Percentiles rank a stretch among this genome's conserved stretches.
These are phyloP conservation scores for Aspergillus pseudotamarii DNA, from an alignment of 2,329 filamentous ascomycete species.

Conservation along the genomic window DNA sequence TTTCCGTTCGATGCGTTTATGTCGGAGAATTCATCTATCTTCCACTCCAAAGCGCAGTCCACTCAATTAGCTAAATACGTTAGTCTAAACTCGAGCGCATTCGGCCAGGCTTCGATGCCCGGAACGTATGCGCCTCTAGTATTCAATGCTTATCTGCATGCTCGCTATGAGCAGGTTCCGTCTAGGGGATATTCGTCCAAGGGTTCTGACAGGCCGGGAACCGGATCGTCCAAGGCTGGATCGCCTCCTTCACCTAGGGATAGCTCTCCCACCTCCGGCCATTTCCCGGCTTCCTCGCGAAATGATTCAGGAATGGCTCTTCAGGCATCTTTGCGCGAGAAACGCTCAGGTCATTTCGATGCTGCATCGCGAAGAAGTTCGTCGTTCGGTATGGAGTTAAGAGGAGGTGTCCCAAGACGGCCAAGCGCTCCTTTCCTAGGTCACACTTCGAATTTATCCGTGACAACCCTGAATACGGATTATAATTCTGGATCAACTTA, in stretches of 20 bases:
- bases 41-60: constrained; percentile 69
- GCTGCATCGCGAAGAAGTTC: constrained; percentile 81
- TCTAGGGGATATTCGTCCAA: constrained; percentile 46
- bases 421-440: constrained; percentile 74
- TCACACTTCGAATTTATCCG: constrained; percentile 54
- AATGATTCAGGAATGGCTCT: constrained; percentile 91
- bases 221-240: constrained; percentile 59
- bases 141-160: constrained; percentile 88
- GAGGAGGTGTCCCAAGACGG: constrained; percentile 55
- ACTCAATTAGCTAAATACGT: constrained; percentile 84
- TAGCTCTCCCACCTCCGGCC: constrained; percentile 74
- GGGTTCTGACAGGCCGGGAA: constrained; percentile 70
- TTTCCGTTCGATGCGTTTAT: constrained; percentile 90
- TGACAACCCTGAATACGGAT: constrained; percentile 48
- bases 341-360: constrained; percentile 91
- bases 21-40: constrained; percentile 80
- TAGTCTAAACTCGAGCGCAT: constrained; percentile 84
- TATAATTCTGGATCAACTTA: constrained; percentile 46
- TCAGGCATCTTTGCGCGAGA: constrained; percentile 84
- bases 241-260: constrained; percentile 61
- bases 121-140: constrained; percentile 63
- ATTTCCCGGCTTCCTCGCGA: constrained; percentile 78
- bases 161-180: constrained; percentile 64
- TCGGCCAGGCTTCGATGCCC: constrained; percentile 66
- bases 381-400: constrained; percentile 81